Evolutionary conservation across 108 stramenopile genomes (phyloP), one percentile per base, ranked within the genome.

Genomic region (Discostella stelligeroides): DNA sequence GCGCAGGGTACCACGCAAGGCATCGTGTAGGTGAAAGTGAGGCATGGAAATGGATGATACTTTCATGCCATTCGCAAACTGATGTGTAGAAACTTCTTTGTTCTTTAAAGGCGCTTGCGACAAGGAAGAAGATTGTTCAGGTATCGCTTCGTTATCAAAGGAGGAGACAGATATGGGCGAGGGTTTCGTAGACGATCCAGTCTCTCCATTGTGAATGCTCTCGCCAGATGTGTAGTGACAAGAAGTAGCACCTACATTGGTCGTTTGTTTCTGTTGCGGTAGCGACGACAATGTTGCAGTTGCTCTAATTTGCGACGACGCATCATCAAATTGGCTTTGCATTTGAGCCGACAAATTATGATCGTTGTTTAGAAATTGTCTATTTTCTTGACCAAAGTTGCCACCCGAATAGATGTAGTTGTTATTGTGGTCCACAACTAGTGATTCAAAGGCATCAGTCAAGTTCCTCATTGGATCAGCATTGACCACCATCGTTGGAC

Each of bases 1-100:
- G 13, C 86, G 79, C 63, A 95, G 55, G 0, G 89, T 86, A 39
- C 86, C 81, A 29, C 77, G 50, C 1, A 95, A 73, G 27, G 77
- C 63, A 9, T 64, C 60, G 53, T 87, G 81, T 15, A 95, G 76
- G 29, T 69, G 30, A 66, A 91, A 92, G 20, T 59, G 40, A 8
- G 87, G 87, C 49, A 84, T 59, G 28, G 62, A 24, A 12, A 71
- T 66, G 41, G 45, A 37, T 23, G 57, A 43, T 10, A 79, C 78
- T 17, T 57, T 56, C n/a, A 79, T 27, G 12, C 70, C 70, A 39
- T 68, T 75, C 23, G 66, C 70, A 17, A 72, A 43, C 60, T 60
- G 47, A 25, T 54, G 41, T 13, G 60, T 41, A 25, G 64, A 34
- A 14, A 29, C 39, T 49, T 27, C 37, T 11, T 38, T 28, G 17